Percentiles rank a stretch among this genome's conserved stretches.
Conservation (phyloP, 2,329 filamentous ascomycete species). For the Diaporthe amygdali region DNA sequence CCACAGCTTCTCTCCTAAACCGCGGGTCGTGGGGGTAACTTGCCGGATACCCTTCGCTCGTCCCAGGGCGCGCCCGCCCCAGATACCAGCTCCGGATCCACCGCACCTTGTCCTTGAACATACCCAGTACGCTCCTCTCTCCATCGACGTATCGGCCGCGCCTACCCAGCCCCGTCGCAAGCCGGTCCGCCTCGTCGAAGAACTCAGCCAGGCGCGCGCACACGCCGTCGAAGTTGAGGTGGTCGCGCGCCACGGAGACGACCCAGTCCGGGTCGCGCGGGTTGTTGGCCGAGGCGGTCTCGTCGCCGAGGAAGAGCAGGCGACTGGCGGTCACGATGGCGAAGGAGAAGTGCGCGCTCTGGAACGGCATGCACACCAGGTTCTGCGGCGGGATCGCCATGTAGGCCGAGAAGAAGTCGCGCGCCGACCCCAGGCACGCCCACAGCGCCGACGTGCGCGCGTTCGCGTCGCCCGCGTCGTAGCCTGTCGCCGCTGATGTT, state of each 20-base stretch:
- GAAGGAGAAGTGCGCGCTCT: slow-evolving; percentile 39
- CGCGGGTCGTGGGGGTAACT: neutral
- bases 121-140: slow-evolving; percentile 35
- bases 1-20: neutral
- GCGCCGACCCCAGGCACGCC: slow-evolving; percentile 38
- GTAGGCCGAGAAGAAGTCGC: slow-evolving; percentile 34
- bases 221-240: slow-evolving; percentile 38
- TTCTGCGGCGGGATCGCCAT: slow-evolving; percentile 32
- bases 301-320: slow-evolving; percentile 39
- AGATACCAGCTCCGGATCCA: slow-evolving; percentile 48
- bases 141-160: slow-evolving; percentile 31
- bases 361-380: slow-evolving; percentile 37
- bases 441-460: slow-evolving; percentile 42
- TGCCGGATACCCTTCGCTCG: neutral
- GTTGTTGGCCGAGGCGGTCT: neutral
- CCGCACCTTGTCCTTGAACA: slow-evolving; percentile 41
- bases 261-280: slow-evolving; percentile 42
- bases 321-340: slow-evolving; percentile 40
- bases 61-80: neutral
- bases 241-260: slow-evolving; percentile 35
- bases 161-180: slow-evolving; percentile 19
- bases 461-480: slow-evolving; percentile 29
- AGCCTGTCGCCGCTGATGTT: slow-evolving; percentile 8
- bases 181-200: slow-evolving; percentile 38
- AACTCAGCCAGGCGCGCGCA: slow-evolving; percentile 35